phyloP scores from a whole-genome alignment of 768 basidiomycete species.

The Boletus reticuloceps region DNA sequence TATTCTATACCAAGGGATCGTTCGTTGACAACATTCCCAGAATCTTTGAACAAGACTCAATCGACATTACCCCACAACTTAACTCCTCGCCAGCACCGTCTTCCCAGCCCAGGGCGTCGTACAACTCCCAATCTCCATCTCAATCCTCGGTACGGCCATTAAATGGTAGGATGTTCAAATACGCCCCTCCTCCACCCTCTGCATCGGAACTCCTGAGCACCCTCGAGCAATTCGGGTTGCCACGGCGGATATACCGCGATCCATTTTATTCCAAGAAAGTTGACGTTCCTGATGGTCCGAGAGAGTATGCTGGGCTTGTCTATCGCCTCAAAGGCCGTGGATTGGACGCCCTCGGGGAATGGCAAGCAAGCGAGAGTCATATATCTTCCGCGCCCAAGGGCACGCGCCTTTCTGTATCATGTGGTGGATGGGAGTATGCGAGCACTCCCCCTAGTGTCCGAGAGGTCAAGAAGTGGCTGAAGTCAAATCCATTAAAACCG shows the following conservation, averaged over 20 bases:
- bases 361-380: conserved; percentile 51
- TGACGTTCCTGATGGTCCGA: conserved; percentile 68
- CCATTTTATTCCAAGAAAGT: conserved; percentile 85
- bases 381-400: neutral
- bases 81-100: neutral
- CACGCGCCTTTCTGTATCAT: conserved; percentile 28
- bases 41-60: conserved; percentile 13
- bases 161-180: conserved; percentile 31
- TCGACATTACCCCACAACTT: neutral
- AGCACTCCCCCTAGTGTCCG: conserved; percentile 60
- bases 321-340: too few relatives aligned
- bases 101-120: conserved; percentile 17
- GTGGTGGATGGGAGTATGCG: conserved; percentile 79
- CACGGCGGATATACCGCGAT: conserved; percentile 62
- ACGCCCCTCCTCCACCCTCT: conserved; percentile 50
- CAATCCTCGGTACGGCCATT: conserved; percentile 1
- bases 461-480: conserved; percentile 56
- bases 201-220: conserved; percentile 43
- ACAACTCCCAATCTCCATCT: conserved; percentile 5
- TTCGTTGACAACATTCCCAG: neutral
- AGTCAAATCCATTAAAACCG: conserved; percentile 19
- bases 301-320: too few relatives aligned
- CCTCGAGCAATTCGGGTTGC: conserved; percentile 47
- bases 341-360: too few relatives aligned
- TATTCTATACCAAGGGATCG: too few relatives aligned